Evolutionary conservation across 179 eudicot species (phyloP), one percentile per base, ranked within the genome.

Genomic region (Amaranthus tricolor): DNA sequence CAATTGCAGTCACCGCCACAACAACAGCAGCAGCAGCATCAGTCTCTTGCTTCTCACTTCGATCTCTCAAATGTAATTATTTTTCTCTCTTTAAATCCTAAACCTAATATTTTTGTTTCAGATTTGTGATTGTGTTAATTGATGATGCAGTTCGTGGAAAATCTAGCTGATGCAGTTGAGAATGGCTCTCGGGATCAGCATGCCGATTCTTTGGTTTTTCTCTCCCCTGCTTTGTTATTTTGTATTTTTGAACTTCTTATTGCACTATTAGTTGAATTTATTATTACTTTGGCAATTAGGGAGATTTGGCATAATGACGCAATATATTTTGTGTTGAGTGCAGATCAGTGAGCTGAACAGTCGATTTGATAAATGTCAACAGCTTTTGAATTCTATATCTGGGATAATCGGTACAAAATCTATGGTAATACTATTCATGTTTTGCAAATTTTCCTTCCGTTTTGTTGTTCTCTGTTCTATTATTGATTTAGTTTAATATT

Each of bases 301-400:
- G 5, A 66, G 45, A 67, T 65, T 70, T 61, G 62, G 48, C 64
- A 20, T 9, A 40, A 12, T 66, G 77, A 52, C 53, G 31, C 20
- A 6, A 19, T 60, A n/a, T 51, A 9, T 65, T 54, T 45, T 66
- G 52, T 65, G 17, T 63, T 63, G 75, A 50, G 49, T 60, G 67
- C 86, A 94, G 98, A 90, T 95, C 44, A 80, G 79, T 81, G 99
- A 93, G 82, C 77, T 95, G 81, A 90, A 80, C 74, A 73, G 71
- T 71, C 96, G 90, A 52, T 94, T 94, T 81, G 98, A 94, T 81
- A 94, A 90, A 84, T 94, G 99, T 83, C 99, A 95, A 81, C 91
- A 93, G 86, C 86, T 95, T 62, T 79, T 95, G 79, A 93, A 89
- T 80, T 86, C 97, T 16, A 90, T 94, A 72, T 80, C 94, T 19